Evolutionary conservation across 2,329 filamentous ascomycete species (phyloP).

Genomic region (Parastagonospora nodorum): DNA sequence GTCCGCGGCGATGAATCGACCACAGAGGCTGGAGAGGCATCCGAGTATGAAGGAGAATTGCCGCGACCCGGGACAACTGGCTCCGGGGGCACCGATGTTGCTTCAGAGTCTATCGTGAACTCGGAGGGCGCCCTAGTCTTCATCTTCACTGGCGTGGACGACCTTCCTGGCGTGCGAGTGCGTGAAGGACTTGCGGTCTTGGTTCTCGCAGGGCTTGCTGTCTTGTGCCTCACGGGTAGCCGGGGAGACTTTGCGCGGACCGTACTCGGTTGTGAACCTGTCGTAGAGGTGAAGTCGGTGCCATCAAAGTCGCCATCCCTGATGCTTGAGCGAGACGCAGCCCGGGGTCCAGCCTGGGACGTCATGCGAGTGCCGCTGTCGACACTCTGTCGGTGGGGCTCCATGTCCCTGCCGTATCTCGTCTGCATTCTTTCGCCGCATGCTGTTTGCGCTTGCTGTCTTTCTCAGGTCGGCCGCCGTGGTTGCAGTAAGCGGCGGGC

Average conservation of each 20-base stretch:
- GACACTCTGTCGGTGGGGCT: constrained; percentile 47
- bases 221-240: constrained; percentile 23
- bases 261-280: constrained; percentile 48
- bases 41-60: constrained; percentile 42
- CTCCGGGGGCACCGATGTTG: constrained; percentile 53
- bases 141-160: constrained; percentile 24
- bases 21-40: constrained; percentile 47
- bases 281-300: constrained; percentile 52
- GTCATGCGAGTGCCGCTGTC: constrained; percentile 47
- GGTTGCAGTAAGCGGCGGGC: constrained; percentile 53
- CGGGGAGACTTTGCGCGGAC: constrained; percentile 38
- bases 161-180: constrained; percentile 26
- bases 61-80: constrained; percentile 29
- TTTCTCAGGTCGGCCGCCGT: constrained; percentile 50
- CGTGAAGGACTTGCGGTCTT: constrained; percentile 31
- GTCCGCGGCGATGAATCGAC: constrained; percentile 54
- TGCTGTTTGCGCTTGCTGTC: constrained; percentile 52
- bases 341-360: constrained; percentile 41
- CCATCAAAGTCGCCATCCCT: constrained; percentile 46
- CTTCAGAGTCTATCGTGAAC: constrained; percentile 53
- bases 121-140: constrained; percentile 47
- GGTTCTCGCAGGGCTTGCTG: constrained; percentile 29
- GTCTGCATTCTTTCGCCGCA: constrained; percentile 46
- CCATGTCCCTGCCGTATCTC: constrained; percentile 43
- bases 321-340: constrained; percentile 51